Evolutionary conservation across 1,284 basidiomycete genomes (phyloP).

Genomic region (Athelia sp.): DNA sequence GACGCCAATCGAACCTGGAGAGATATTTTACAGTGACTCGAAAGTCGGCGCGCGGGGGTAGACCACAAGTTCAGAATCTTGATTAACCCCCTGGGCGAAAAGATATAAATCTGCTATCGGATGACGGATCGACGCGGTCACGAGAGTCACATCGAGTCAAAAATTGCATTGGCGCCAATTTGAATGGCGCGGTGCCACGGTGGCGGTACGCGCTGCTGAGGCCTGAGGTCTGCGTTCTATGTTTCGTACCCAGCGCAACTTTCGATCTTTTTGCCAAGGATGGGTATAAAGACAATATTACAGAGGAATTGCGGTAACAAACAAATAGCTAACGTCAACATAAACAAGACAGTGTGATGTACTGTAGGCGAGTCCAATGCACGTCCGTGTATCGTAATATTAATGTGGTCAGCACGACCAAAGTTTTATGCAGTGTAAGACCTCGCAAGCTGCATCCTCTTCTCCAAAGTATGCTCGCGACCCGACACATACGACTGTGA

Average conservation of each 20-base stretch:
- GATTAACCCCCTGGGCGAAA: neutral
- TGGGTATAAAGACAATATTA: too few species aligned
- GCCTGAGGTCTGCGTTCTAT: too few species aligned
- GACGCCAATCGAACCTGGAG: slow-evolving; percentile 8
- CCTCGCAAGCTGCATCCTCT: slow-evolving; percentile 1
- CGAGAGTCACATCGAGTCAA: neutral
- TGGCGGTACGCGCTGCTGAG: too few species aligned
- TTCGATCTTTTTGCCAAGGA: too few species aligned
- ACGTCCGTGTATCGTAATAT: too few species aligned
- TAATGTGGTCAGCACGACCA: too few species aligned
- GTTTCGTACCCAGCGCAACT: too few species aligned
- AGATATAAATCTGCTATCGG: slow-evolving; percentile 1
- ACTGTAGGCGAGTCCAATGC: too few species aligned
- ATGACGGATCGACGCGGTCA: neutral
- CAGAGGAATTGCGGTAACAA: too few species aligned
- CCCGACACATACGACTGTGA: neutral
- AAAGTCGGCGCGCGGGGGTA: slow-evolving; percentile 14
- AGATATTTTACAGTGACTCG: slow-evolving; percentile 25
- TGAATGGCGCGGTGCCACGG: neutral
- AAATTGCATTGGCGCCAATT: neutral
- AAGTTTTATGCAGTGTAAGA: neutral
- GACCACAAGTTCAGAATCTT: neutral
- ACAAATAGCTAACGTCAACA: too few species aligned
- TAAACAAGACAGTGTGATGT: too few species aligned
- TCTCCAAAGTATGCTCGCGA: neutral